Conservation (phyloP, 306 rosid genomes). For the Datisca glomerata region DNA sequence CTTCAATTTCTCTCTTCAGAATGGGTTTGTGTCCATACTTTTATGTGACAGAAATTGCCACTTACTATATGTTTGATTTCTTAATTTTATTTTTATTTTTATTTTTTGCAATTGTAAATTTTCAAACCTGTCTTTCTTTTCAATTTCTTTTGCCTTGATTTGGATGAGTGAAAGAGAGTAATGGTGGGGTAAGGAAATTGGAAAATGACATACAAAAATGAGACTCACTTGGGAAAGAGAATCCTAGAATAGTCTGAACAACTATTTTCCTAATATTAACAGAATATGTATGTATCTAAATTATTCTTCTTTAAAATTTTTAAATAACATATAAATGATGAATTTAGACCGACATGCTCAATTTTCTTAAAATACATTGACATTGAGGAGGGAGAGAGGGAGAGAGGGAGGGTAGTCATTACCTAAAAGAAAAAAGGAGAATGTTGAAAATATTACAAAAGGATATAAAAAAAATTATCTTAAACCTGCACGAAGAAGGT, state of each 20-base stretch:
- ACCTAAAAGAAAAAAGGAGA: conserved; percentile 51
- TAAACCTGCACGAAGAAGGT: no score
- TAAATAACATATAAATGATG: background rate
- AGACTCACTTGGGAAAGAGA: conserved; percentile 31
- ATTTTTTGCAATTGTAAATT: background rate
- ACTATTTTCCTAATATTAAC: conserved; percentile 1
- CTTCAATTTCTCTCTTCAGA: conserved; percentile 29
- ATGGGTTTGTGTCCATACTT: conserved; percentile 33
- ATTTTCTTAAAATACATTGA: conserved; percentile 35
- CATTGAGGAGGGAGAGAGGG: conserved; percentile 28
- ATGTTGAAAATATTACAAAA: conserved; percentile 7
- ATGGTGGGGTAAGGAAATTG: conserved; percentile 30
- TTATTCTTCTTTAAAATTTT: background rate
- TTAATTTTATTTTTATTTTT: background rate
- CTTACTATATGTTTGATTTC: background rate
- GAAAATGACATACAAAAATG: conserved; percentile 50
- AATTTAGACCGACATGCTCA: conserved; percentile 14
- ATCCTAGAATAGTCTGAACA: conserved; percentile 45
- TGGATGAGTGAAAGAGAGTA: conserved; percentile 19
- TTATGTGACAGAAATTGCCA: conserved; percentile 5
- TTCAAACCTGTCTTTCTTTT: no score
- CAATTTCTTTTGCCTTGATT: conserved; percentile 15
- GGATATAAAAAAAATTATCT: no score
- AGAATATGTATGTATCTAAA: background rate
- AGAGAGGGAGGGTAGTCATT: conserved; percentile 29